Base-by-base conservation (phyloP, 139 green algal species). In the Prasinococcaceae sp. region DNA sequence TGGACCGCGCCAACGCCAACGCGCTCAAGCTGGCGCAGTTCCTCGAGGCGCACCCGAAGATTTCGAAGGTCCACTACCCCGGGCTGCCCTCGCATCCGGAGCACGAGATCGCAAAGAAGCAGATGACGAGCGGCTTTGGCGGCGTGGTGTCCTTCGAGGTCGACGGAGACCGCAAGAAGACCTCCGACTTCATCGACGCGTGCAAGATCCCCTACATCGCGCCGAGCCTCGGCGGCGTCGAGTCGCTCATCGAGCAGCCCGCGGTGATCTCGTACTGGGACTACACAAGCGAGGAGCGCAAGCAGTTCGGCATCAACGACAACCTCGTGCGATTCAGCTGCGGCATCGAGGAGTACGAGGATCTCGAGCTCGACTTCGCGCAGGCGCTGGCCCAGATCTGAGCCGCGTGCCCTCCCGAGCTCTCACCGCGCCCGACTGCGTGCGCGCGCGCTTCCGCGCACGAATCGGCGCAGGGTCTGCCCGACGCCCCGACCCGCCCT, bases 161-260 rank as follows among this genome's bases (percentile, higher is more conserved):
- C 10, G 65, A 86, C 8, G 89, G 86, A 10, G 88, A 92, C 51
- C 63, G 96, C 44, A 85, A 79, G 85, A 26, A 53, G 27, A 92
- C 86, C 16, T 80, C 89, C 8, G 73, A 76, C 39, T 85, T 99
- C 61, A 88, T 99, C 28, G 92, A 99, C 63, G 50, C 38, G 16
- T 73, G 87, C 19, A 69, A 63, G 47, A 70, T 99, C 37, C 92
- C 92, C 1, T 98, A 98, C 82, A 99, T 99, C 49, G 92, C 89
- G 20, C 92, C 92, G 3, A 92, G 77, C 6, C 70, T 99, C 36
- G 92, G 92, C 5, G 92, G 92, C n/a, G 84, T 94, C 26, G 92
- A 99, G 71, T 80, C 66, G 2, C 73, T 99, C 19, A 96, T 98
- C 50, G 92, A 99, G 72, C 92, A 98, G 79, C 92, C 92, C 8